Evolutionary conservation across 2,329 filamentous ascomycete genomes (phyloP), one percentile per base, ranked within the genome.

Genomic region (Lachnellula cervina): DNA sequence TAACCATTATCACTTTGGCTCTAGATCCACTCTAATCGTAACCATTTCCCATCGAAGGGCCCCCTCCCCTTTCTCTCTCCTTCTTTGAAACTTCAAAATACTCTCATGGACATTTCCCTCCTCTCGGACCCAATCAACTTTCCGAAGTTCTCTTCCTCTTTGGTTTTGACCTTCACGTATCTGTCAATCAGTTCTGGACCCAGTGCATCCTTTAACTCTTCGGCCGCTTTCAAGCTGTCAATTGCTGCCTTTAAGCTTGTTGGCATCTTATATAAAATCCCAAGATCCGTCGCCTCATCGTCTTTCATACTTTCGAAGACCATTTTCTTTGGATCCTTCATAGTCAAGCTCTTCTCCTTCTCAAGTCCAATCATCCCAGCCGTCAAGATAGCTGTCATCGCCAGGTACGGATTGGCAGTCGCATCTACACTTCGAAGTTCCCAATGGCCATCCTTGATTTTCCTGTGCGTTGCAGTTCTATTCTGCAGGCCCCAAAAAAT

Each of bases 401-500:
- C 85, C 1, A 94, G 71, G 66, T 93, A 32, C 28, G 28, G 28
- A 32, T 32, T 32, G 28, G 28, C 28, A 32, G 28, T 32, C 4
- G 9, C 28, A 94, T 94, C 89, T 17, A 92, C 67, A 55, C 80
- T 82, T 66, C 89, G 85, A 17, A 94, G 62, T 71, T 94, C 89
- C 87, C 88, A 94, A 65, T 89, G 84, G 17, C 82, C 83, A 5
- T 70, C 72, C 3, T 74, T 74, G 48, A 90, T 79, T 68, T 86
- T 86, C 17, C 89, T 80, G 13, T 94, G 74, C 0, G 89, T 86
- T 5, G 82, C 76, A 73, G 91, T 88, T 34, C 87, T 83, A 69
- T 93, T 93, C 70, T 93, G 84, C 6, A 82, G 86, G 11, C 90
- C 89, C 89, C 88, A 94, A 0, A 84, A 75, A 0, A 91, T 79